A percentile compares a stretch with the other conserved stretches of the same genome.
Evolutionary conservation across 1,284 basidiomycete genomes (phyloP).

Genomic region (Puccinia coronata): DNA sequence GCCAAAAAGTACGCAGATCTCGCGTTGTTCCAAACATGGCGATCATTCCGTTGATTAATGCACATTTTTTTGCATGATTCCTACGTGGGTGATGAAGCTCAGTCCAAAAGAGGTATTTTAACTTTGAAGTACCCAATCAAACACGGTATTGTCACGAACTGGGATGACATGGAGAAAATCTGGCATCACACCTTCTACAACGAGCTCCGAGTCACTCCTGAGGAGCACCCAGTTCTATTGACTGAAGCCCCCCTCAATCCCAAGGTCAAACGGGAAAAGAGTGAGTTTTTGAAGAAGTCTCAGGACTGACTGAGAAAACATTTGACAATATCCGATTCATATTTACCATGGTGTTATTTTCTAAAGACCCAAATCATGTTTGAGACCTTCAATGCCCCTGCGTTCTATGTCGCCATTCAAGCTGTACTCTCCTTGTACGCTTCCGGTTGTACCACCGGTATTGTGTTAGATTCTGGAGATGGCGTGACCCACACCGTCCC

Average conservation of each 20-base stretch:
- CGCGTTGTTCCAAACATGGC: not conserved
- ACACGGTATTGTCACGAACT: constrained; percentile 84
- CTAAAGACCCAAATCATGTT: constrained; percentile 84
- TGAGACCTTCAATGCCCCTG: constrained; percentile 91
- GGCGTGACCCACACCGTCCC: constrained; percentile 92
- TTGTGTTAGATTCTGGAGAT: constrained; percentile 90
- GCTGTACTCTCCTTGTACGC: constrained; percentile 89
- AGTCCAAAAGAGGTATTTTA: constrained; percentile 92
- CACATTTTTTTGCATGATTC: constrained; percentile 61
- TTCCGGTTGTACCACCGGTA: constrained; percentile 87
- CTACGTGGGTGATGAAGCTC: constrained; percentile 73
- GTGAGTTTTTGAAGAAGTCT: constrained; percentile 60
- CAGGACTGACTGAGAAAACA: not conserved
- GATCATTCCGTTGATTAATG: not conserved
- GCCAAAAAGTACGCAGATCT: constrained; percentile 56
- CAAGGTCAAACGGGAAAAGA: constrained; percentile 92
- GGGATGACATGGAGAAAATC: constrained; percentile 95
- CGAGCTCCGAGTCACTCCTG: constrained; percentile 64
- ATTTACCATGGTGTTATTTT: not conserved
- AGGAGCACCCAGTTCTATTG: constrained; percentile 90
- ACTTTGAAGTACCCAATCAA: constrained; percentile 73
- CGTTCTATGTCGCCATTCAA: constrained; percentile 91
- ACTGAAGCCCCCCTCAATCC: constrained; percentile 94
- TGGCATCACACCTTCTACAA: constrained; percentile 69
- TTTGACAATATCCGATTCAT: not conserved